Base-by-base conservation (phyloP, 108 stramenopile species). In the Discostella pseudostelligera region DNA sequence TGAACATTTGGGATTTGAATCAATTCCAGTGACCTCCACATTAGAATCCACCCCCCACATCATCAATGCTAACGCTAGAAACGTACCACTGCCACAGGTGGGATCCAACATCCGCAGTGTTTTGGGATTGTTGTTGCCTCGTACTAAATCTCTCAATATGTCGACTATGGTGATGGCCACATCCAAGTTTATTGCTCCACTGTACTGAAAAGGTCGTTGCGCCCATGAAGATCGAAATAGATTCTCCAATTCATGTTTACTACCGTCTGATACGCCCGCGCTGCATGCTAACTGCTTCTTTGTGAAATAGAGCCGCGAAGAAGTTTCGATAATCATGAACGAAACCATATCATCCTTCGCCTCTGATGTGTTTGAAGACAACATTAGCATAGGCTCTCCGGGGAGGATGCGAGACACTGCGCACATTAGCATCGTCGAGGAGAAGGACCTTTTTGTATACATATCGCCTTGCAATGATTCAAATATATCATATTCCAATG, bases 21-120 rank as follows among this genome's bases (percentile, higher is more conserved):
- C 87, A 37, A 68, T 72, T 4, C 84, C 87, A n/a, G 64, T 78
- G 6, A 75, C 76, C 20, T 66, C 56, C 14, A 83, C 56, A 9
- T 54, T 69, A 36, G 17, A 25, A 19, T 37, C 24, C n/a, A 32
- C 24, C 16, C 68, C 76, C 44, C 50, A 59, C 25, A 24, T 61
- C 64, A 81, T 39, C 29, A 59, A 39, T 9, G 84, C 84, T 39
- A 81, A 61, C 14, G 83, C 83, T 17, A 86, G 58, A 45, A 88
- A 88, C 4, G 84, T 86, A 2, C 87, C 87, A 72, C 81, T 82
- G 0, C 87, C 87, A 53, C 78, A 80, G 0, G 84, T 88, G 3
- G 84, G 81, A 79, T 89, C 85, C 56, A 84, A 64, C 2, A 87
- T 28, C 20, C 40, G 37, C 37, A 72, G 69, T 46, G 64, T 35